These are phyloP conservation scores for Aspergillus funiculosus DNA, from an alignment of 495 filamentous ascomycete species.

Conservation along the genomic window DNA sequence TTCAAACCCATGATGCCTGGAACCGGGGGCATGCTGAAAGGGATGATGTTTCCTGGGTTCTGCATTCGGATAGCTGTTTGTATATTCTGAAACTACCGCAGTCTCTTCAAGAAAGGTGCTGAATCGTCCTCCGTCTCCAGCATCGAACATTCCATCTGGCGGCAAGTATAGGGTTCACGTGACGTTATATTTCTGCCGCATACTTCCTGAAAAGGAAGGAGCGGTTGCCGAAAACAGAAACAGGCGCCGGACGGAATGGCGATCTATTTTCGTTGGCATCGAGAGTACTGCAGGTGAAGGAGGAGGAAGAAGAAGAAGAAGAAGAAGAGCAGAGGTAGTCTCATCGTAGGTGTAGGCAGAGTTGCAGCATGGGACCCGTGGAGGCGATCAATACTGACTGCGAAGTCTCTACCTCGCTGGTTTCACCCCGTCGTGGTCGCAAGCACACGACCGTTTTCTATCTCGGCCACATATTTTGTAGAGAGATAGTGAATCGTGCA, in stretches of 20 bases:
- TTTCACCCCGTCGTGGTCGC: too few relatives aligned
- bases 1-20: conserved; percentile 2
- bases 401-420: too few relatives aligned
- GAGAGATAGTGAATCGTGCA: too few relatives aligned
- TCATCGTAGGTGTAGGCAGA: too few relatives aligned
- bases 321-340: too few relatives aligned
- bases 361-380: too few relatives aligned
- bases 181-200: conserved; percentile 4
- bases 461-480: not conserved
- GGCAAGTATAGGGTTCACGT: conserved; percentile 10
- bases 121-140: not conserved
- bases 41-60: not conserved
- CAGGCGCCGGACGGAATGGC: conserved; percentile 2
- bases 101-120: not conserved
- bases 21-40: not conserved
- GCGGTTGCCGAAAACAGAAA: conserved; percentile 4
- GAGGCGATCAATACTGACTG: too few relatives aligned
- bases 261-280: conserved; percentile 10
- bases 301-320: too few relatives aligned
- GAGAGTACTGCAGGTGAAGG: too few relatives aligned
- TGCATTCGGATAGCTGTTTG: conserved; percentile 5
- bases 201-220: not conserved
- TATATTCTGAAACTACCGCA: not conserved
- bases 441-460: not conserved
- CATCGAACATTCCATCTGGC: conserved; percentile 5